phyloP scores from a whole-genome alignment of 164 flowering plant genomes.

The Kingdonia uniflora region DNA sequence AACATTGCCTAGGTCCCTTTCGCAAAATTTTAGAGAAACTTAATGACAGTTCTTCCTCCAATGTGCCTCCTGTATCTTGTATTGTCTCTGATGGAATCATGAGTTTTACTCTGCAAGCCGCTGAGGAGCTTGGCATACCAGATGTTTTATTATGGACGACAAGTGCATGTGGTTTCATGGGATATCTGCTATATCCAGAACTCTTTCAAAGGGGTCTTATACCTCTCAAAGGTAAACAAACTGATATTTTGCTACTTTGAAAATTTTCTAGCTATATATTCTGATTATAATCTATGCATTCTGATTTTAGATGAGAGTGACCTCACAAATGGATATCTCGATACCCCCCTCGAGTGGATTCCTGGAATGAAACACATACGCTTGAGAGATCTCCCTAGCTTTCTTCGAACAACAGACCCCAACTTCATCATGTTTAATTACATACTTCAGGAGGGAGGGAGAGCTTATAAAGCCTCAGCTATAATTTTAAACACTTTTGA shows the following conservation, averaged over 20 bases:
- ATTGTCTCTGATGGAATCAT: slow-evolving; percentile 38
- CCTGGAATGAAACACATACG: slow-evolving; percentile 24
- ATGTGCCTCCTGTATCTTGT: slow-evolving; percentile 29
- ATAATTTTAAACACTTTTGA: slow-evolving; percentile 16
- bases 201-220: slow-evolving; percentile 23
- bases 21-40: slow-evolving; percentile 18
- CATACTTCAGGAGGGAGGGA: background rate
- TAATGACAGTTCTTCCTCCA: slow-evolving; percentile 6
- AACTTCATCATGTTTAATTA: slow-evolving; percentile 13
- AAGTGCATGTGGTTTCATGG: slow-evolving; percentile 46
- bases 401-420: slow-evolving; percentile 12
- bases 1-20: slow-evolving; percentile 23
- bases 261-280: background rate
- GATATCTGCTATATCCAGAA: slow-evolving; percentile 16
- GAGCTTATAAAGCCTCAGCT: slow-evolving; percentile 4
- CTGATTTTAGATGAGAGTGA: slow-evolving; percentile 18
- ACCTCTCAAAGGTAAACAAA: slow-evolving; percentile 38
- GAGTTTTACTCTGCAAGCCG: slow-evolving; percentile 38
- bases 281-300: background rate
- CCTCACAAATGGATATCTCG: slow-evolving; percentile 21
- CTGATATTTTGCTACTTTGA: background rate
- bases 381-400: background rate
- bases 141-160: slow-evolving; percentile 32
- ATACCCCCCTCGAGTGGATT: slow-evolving; percentile 24
- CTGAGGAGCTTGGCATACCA: slow-evolving; percentile 32